Percentiles rank a stretch among this genome's conserved stretches.
Conservation (phyloP, 2,329 filamentous ascomycete species). For the Hypoxylon sp. region DNA sequence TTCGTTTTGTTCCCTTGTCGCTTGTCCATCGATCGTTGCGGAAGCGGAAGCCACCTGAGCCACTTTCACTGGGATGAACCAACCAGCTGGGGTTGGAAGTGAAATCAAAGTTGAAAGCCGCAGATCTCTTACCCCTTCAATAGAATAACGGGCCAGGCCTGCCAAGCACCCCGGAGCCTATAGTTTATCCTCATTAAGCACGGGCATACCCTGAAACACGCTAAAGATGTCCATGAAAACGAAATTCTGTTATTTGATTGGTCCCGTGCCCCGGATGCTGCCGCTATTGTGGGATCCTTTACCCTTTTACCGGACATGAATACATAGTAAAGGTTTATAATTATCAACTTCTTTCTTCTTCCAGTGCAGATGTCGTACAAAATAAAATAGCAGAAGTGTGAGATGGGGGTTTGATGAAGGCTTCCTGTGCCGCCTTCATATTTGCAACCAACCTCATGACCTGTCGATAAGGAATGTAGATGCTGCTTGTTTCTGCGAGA, state of each 20-base stretch:
- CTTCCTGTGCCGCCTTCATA: not conserved
- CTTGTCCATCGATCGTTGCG: slow-evolving; percentile 20
- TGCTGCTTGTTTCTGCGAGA: not conserved
- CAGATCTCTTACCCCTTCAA: slow-evolving; percentile 40
- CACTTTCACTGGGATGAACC: not conserved
- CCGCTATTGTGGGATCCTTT: slow-evolving; percentile 24
- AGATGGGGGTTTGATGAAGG: not conserved
- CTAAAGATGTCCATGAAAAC: slow-evolving; percentile 24
- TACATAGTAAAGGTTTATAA: not conserved
- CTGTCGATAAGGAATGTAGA: not conserved
- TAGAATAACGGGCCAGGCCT: slow-evolving; percentile 11
- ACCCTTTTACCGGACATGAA: slow-evolving; percentile 10
- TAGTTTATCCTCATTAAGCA: slow-evolving; percentile 24
- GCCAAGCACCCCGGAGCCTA: slow-evolving; percentile 1
- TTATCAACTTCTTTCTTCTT: not conserved
- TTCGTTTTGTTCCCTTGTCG: slow-evolving; percentile 35
- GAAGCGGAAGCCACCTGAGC: slow-evolving; percentile 5
- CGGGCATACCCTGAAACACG: slow-evolving; percentile 32
- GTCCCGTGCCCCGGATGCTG: slow-evolving; percentile 16
- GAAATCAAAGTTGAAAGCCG: slow-evolving; percentile 11
- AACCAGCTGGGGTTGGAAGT: not conserved
- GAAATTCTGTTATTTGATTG: slow-evolving; percentile 23
- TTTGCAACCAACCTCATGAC: not conserved
- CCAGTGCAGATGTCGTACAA: not conserved
- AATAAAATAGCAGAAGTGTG: not conserved